phyloP scores from a whole-genome alignment of 352 stramenopile species.

The Pythium rishiriense region DNA sequence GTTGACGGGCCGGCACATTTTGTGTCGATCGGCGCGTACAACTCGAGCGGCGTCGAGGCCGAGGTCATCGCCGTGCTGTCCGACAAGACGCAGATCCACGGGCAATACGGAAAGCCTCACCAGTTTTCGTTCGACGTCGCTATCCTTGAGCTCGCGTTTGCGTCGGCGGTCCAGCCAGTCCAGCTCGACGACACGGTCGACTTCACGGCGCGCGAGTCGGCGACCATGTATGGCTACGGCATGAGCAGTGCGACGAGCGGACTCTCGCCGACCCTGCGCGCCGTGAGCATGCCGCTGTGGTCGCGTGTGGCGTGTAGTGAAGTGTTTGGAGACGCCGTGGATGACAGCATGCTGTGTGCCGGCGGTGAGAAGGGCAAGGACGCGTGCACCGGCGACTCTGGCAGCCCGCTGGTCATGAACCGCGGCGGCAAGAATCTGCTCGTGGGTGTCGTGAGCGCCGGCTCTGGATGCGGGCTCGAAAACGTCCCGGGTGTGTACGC shows the following conservation, averaged over 20 bases:
- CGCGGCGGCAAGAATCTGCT: conserved; percentile 19
- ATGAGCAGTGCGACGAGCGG: conserved; percentile 9
- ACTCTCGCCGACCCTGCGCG: conserved; percentile 29
- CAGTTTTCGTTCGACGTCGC: conserved; percentile 33
- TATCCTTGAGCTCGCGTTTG: conserved; percentile 33
- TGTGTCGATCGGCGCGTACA: conserved; percentile 30
- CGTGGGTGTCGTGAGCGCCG: conserved; percentile 37
- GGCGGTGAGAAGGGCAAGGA: conserved; percentile 39
- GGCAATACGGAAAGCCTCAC: conserved; percentile 22
- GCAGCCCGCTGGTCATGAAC: conserved; percentile 31
- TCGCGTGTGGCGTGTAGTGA: conserved; percentile 27
- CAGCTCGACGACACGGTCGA: conserved; percentile 23
- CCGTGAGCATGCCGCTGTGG: conserved; percentile 26
- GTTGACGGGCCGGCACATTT: conserved; percentile 28
- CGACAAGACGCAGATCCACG: conserved; percentile 25
- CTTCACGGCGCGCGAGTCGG: conserved; percentile 21
- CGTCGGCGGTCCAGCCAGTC: conserved; percentile 27
- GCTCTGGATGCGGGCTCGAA: conserved; percentile 34
- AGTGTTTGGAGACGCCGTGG: conserved; percentile 29
- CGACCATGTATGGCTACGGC: conserved; percentile 38
- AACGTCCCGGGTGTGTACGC: conserved; percentile 39
- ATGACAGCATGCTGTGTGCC: conserved; percentile 39
- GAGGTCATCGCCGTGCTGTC: conserved; percentile 31
- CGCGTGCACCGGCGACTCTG: conserved; percentile 43
- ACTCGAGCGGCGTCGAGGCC: conserved; percentile 20